Evolutionary conservation across 768 basidiomycete genomes (phyloP).

Genomic region (Pulveroboletus sp.): DNA sequence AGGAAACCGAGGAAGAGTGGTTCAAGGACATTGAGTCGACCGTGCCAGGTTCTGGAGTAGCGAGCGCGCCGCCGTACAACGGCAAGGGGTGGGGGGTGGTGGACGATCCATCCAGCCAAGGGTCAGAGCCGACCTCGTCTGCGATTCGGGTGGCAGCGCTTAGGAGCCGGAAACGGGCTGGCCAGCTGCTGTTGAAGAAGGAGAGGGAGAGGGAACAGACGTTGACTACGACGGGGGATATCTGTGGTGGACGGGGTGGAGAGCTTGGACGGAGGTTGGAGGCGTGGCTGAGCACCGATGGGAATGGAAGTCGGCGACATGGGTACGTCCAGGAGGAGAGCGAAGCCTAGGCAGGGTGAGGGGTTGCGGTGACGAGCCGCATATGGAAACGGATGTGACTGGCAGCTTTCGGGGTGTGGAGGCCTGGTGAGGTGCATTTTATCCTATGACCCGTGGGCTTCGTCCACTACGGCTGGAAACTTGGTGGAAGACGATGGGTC

Average conservation of each 20-base stretch:
- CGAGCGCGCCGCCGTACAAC: conserved; percentile 9
- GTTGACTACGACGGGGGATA: conserved; percentile 66
- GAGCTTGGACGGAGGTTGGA: conserved; percentile 73
- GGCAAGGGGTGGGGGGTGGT: background rate
- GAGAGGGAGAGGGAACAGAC: conserved; percentile 68
- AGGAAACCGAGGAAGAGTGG: conserved; percentile 71
- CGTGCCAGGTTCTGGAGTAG: conserved; percentile 15
- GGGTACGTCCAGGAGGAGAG: conserved; percentile 13
- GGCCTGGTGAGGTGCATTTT: background rate
- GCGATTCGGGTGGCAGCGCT: conserved; percentile 25
- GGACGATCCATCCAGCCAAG: background rate
- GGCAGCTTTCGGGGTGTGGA: no score
- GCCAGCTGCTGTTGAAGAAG: conserved; percentile 49
- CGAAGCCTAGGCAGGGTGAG: conserved; percentile 9
- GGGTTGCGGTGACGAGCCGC: background rate
- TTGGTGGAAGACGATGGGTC: background rate
- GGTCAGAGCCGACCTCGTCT: conserved; percentile 14
- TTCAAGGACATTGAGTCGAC: conserved; percentile 40
- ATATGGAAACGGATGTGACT: no score
- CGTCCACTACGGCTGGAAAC: background rate
- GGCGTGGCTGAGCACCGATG: conserved; percentile 57
- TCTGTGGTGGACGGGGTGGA: conserved; percentile 74
- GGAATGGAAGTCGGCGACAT: conserved; percentile 15
- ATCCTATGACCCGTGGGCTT: background rate
- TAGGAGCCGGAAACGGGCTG: conserved; percentile 34